phyloP scores from a whole-genome alignment of 2,329 filamentous ascomycete genomes.

The Chaetomium strumarium region DNA sequence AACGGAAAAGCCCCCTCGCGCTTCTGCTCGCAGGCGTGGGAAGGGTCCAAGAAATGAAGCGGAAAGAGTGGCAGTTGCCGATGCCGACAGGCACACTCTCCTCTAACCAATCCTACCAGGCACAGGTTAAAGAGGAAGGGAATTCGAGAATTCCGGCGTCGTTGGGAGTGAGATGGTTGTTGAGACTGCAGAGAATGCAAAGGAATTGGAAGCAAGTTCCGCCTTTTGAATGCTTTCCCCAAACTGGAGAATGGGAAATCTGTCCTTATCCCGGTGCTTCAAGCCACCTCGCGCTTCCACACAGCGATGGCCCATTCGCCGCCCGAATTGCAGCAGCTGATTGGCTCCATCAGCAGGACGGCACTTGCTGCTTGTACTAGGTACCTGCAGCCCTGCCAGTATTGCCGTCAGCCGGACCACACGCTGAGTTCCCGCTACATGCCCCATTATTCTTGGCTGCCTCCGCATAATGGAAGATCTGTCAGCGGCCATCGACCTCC shows the following conservation, averaged over 20 bases:
- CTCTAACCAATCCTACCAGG: constrained; percentile 17
- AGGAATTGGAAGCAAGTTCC: constrained; percentile 7
- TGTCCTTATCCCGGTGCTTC: constrained; percentile 24
- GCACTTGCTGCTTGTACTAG: background rate
- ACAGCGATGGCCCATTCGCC: constrained; percentile 13
- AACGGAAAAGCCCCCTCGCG: constrained; percentile 14
- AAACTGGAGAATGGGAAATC: constrained; percentile 24
- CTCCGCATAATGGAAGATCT: background rate
- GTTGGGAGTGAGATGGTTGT: constrained; percentile 8
- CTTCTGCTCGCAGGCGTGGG: constrained; percentile 18
- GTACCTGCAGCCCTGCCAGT: constrained; percentile 13
- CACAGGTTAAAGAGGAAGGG: constrained; percentile 8
- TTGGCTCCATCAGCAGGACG: background rate
- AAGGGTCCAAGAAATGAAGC: constrained; percentile 5
- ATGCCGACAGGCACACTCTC: constrained; percentile 12
- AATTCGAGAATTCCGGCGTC: constrained; percentile 7
- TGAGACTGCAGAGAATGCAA: constrained; percentile 5
- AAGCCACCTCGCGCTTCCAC: constrained; percentile 23
- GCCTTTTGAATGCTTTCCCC: constrained; percentile 16
- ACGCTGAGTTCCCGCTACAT: background rate
- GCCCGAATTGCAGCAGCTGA: constrained; percentile 5
- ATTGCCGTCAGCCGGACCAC: background rate
- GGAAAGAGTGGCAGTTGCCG: constrained; percentile 13
- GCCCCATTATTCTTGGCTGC: background rate
- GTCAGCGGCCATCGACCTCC: background rate